phyloP scores from a whole-genome alignment of 1,139 yeast species.

The Arxiozyma slooffiae region DNA sequence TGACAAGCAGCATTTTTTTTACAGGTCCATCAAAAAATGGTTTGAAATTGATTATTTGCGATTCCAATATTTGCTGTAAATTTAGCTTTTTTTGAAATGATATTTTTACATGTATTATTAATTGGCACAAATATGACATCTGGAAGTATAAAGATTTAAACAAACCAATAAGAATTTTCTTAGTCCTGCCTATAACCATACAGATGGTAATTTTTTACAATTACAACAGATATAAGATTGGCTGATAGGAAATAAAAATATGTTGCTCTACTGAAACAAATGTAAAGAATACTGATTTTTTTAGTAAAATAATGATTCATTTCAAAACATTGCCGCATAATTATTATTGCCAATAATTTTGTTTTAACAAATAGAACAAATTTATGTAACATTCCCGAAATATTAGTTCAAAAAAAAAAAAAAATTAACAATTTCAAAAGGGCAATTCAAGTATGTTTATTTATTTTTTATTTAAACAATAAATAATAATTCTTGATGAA shows the following conservation, averaged over 20 bases:
- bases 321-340: no score
- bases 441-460: conserved; percentile 71
- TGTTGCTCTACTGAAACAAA: conserved; percentile 35
- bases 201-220: conserved; percentile 51
- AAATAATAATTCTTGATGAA: conserved; percentile 46
- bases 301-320: conserved; percentile 1
- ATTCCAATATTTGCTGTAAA: no score
- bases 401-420: conserved; percentile 45
- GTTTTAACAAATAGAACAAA: background rate
- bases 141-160: conserved; percentile 55
- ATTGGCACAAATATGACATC: conserved; percentile 37
- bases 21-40: no score
- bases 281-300: background rate
- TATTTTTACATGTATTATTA: no score
- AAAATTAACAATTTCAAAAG: conserved; percentile 62
- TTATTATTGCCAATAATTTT: no score
- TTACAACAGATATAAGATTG: conserved; percentile 33
- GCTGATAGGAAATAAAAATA: conserved; percentile 30
- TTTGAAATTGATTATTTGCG: no score
- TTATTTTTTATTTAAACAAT: conserved; percentile 63
- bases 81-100: no score
- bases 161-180: conserved; percentile 49
- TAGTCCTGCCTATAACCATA: conserved; percentile 50
- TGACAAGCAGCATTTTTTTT: no score
- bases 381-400: conserved; percentile 23